phyloP scores from a whole-genome alignment of 345 rosid genomes.

The Punica granatum region DNA sequence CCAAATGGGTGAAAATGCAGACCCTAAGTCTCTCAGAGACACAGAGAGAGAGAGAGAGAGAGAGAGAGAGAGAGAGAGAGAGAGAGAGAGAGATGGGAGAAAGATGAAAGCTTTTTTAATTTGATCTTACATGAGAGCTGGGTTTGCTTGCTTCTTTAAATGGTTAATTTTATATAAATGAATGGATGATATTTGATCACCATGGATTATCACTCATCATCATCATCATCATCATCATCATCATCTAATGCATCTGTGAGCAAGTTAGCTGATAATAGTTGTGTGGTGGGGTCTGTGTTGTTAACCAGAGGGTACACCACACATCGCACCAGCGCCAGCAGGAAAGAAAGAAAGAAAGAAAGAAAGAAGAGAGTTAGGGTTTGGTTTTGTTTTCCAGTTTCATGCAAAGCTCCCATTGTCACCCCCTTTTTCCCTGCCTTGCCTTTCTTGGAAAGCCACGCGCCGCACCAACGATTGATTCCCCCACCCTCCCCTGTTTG shows the following conservation, averaged over 20 bases:
- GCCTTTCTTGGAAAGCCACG: constrained; percentile 5
- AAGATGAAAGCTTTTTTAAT: background rate
- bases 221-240: background rate
- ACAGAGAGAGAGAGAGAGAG: constrained; percentile 18
- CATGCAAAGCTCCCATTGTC: constrained; percentile 11
- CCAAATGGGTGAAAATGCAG: constrained; percentile 29
- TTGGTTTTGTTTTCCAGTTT: constrained; percentile 38
- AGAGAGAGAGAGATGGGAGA: constrained; percentile 14
- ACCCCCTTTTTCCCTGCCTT: background rate
- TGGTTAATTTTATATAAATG: background rate
- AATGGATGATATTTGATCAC: background rate
- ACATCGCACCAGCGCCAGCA: background rate
- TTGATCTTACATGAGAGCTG: background rate
- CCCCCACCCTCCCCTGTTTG: background rate
- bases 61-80: constrained; percentile 12
- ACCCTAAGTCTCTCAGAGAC: constrained; percentile 7
- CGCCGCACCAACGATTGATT: background rate
- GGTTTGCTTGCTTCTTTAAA: constrained; percentile 8
- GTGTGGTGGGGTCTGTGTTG: background rate
- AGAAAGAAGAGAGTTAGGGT: constrained; percentile 44
- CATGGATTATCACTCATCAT: no score
- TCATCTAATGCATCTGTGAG: background rate
- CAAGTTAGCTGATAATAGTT: no score
- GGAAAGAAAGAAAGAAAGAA: no score
- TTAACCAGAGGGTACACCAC: background rate